A percentile compares a stretch with the other conserved stretches of the same genome.
phyloP scores from a whole-genome alignment of 208 protist genomes.

The Trypanosoma lewisi region DNA sequence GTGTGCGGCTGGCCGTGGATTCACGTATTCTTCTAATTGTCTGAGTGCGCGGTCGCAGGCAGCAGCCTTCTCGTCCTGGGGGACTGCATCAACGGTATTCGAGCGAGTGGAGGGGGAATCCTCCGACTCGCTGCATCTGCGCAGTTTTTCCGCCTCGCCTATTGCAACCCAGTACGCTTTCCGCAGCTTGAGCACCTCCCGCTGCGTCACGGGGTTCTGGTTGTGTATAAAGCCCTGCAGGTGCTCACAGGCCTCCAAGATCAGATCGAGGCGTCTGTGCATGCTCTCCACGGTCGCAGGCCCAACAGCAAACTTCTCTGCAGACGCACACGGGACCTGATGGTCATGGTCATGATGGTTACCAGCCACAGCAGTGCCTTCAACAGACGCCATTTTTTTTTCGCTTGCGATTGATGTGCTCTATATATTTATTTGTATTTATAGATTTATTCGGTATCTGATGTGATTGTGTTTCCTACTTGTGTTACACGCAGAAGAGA shows the following conservation, averaged over 20 bases:
- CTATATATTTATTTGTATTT: neutral
- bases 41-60: conserved; percentile 35
- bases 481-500: neutral
- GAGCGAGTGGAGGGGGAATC: neutral
- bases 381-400: neutral
- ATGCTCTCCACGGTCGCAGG: conserved; percentile 20
- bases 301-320: neutral
- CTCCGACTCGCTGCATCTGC: neutral
- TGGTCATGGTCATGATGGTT: neutral
- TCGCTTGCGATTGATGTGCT: neutral
- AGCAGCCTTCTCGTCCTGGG: conserved; percentile 30
- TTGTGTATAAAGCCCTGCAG: conserved; percentile 45
- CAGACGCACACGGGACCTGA: neutral
- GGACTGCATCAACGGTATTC: neutral
- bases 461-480: neutral
- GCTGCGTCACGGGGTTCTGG: conserved; percentile 36
- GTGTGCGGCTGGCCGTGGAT: conserved; percentile 5
- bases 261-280: conserved; percentile 49
- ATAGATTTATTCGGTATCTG: too few species aligned
- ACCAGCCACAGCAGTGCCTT: neutral
- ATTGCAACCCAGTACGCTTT: conserved; percentile 53
- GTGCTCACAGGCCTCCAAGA: conserved; percentile 43
- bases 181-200: conserved; percentile 54
- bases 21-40: conserved; percentile 54
- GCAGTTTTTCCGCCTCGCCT: conserved; percentile 33